These are phyloP conservation scores for Rhynchospora pubera DNA, from an alignment of 176 grass and related monocot genomes.

Conservation along the genomic window DNA sequence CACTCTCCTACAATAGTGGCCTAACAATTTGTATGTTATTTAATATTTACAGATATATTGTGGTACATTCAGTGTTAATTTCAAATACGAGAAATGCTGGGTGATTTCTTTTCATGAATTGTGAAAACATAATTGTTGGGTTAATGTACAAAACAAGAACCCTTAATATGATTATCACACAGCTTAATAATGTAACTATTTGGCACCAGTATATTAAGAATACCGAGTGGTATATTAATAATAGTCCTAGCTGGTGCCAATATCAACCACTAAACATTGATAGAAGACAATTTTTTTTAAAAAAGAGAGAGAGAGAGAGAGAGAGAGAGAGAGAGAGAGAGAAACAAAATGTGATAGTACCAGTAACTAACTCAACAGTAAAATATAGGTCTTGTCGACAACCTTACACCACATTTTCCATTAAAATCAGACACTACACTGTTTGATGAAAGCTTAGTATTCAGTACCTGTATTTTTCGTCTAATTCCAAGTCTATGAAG, in stretches of 20 bases:
- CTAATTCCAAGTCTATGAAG: slow-evolving; percentile 66
- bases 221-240: neutral
- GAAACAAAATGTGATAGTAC: neutral
- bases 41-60: neutral
- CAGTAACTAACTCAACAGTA: neutral
- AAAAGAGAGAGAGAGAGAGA: too few relatives aligned
- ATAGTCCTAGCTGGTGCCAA: neutral
- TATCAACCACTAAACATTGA: neutral
- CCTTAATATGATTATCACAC: neutral
- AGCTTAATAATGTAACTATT: neutral
- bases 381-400: neutral
- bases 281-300: neutral
- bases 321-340: neutral
- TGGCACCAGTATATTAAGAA: neutral
- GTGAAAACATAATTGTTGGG: neutral
- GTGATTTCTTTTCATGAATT: neutral
- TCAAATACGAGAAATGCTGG: neutral
- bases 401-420: neutral
- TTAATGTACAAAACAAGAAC: neutral
- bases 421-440: neutral
- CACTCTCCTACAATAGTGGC: neutral
- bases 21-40: neutral
- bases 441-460: neutral
- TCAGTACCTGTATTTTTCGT: slow-evolving; percentile 61
- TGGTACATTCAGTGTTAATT: neutral